Evolutionary conservation across 192 early-diverging fungal species (phyloP).

Genomic region (Borealophlyctis nickersoniae): DNA sequence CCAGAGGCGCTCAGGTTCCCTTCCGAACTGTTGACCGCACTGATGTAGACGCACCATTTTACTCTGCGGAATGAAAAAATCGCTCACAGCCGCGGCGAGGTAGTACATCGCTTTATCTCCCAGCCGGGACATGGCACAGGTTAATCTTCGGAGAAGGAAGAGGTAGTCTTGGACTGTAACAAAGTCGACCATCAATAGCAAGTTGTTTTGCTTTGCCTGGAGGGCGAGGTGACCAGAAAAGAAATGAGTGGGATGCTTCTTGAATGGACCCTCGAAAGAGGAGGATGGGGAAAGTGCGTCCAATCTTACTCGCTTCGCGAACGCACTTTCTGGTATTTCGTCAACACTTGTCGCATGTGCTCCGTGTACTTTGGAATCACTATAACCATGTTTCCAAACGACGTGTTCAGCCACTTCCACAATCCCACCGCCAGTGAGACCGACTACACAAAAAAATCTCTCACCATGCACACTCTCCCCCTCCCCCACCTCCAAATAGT

Average conservation of each 20-base stretch:
- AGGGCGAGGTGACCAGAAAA: conserved; percentile 3
- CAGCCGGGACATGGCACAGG: conserved; percentile 63
- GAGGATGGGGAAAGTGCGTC: no score
- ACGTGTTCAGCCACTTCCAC: neutral
- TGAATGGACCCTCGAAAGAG: no score
- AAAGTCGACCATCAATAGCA: conserved; percentile 80
- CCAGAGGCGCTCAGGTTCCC: no score
- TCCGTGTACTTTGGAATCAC: conserved; percentile 53
- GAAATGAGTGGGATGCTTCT: no score
- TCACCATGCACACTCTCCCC: conserved; percentile 62
- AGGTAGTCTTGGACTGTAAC: conserved; percentile 91
- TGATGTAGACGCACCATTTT: conserved; percentile 66
- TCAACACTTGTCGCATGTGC: conserved; percentile 63
- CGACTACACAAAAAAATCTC: neutral
- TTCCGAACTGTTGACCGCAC: neutral
- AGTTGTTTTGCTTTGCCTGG: conserved; percentile 55
- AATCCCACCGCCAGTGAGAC: neutral
- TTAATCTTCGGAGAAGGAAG: conserved; percentile 77
- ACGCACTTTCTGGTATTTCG: conserved; percentile 50
- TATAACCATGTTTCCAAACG: neutral
- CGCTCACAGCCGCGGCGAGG: conserved; percentile 95
- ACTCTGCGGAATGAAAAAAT: conserved; percentile 94
- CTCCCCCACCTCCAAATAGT: conserved; percentile 67
- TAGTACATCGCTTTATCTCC: conserved; percentile 84
- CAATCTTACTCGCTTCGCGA: no score